Conservation (phyloP, 1,284 basidiomycete genomes). For the Singerocomus rubriflavus region DNA sequence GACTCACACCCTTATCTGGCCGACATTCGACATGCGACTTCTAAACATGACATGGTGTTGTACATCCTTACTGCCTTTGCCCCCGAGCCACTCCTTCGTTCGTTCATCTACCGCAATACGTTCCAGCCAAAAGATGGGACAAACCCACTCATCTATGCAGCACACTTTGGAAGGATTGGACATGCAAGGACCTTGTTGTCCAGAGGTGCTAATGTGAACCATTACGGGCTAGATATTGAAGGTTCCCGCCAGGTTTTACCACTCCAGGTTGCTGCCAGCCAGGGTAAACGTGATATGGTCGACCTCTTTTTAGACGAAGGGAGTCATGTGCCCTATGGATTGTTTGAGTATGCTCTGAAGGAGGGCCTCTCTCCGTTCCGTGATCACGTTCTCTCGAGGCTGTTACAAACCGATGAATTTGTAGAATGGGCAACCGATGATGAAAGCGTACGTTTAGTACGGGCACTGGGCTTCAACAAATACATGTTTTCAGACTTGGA, state of each 20-base stretch:
- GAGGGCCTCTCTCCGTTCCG: rapidly evolving
- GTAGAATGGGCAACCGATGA: neutral
- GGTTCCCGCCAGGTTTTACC: neutral
- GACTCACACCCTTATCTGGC: no score
- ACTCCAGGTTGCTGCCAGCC: neutral
- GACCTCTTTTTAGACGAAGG: conserved; percentile 1
- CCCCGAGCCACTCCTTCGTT: neutral
- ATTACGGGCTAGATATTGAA: neutral
- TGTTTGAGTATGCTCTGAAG: neutral
- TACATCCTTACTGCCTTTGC: conserved; percentile 7
- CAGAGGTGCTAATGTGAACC: neutral
- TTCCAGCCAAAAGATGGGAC: conserved; percentile 3
- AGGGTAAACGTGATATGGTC: neutral
- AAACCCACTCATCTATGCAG: conserved; percentile 10
- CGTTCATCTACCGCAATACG: neutral
- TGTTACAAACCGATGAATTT: conserved; percentile 8
- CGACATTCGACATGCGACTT: neutral
- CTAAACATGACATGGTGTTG: conserved; percentile 2
- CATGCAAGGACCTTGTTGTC: conserved; percentile 9
- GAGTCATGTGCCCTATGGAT: neutral
- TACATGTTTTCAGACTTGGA: no score
- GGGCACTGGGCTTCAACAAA: neutral
- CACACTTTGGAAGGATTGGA: neutral
- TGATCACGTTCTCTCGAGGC: neutral
- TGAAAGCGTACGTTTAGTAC: neutral